Base-by-base conservation (phyloP, 169 alveolate genomes). In the Eimeria tenella region DNA sequence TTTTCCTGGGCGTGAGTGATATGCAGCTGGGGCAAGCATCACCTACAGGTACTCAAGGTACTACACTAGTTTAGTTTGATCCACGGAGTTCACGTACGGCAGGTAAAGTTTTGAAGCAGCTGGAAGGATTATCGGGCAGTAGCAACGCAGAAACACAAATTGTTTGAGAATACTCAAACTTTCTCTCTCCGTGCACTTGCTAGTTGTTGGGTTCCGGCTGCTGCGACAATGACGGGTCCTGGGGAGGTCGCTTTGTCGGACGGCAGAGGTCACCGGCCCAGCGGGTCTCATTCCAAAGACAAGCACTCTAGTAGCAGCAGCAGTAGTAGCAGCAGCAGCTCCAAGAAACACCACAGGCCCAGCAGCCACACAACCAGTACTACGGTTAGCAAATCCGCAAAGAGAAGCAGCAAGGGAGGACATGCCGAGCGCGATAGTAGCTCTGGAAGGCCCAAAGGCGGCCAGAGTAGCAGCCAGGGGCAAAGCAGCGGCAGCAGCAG, bases 321-420 rank as follows among this genome's bases (percentile, higher is more conserved):
- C 86, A 56, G 75, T 74, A 55, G 89, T 55, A 82, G 90, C 90
- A 56, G 92, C 83, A 63, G 83, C 93, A 63, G 93, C 63, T 25
- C 55, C 70, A 86, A 68, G 49, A 86, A 49, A 56, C 75, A 65
- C 53, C 93, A 68, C 83, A 68, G 50, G 25, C 25, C 84, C 56
- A 86, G 93, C 31, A 62, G 93, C 70, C 70, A 49, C 83, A 73
- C 63, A 68, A 68, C 83, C 58, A 68, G 93, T 70, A 68, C 60
- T 49, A n/a, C 52, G 70, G 70, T 63, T 7, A 68, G 93, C 84
- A 50, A 71, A 4, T 17, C 60, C 11, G 21, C 63, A 68, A 62
- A 8, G 83, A 52, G 68, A 55, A 50, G 83, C 81, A 86, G 70
- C 83, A 83, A 58, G 84, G 53, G 53, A 31, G 70, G 23, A 21